A percentile compares a stretch with the other conserved stretches of the same genome.
Evolutionary conservation across 2,329 filamentous ascomycete genomes (phyloP).

Genomic region (Endothia cerciana): DNA sequence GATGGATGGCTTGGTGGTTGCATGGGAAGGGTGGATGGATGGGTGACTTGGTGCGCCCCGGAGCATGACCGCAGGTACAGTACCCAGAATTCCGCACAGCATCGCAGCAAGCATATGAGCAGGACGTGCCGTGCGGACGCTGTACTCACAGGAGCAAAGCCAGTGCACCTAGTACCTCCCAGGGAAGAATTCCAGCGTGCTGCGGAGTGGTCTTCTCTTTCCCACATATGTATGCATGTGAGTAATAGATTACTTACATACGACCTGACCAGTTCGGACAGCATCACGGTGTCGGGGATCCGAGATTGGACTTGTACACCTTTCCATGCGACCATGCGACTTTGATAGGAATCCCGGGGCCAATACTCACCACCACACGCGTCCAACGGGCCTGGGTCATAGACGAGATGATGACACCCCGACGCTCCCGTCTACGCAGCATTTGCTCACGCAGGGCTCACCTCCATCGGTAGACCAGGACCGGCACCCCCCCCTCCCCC

Average conservation of each 20-base stretch:
- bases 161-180: neutral
- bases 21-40: neutral
- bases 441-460: conserved; percentile 1
- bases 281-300: no score
- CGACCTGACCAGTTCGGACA: no score
- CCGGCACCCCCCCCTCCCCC: neutral
- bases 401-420: neutral
- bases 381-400: neutral
- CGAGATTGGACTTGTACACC: conserved; percentile 1
- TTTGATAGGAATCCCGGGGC: neutral
- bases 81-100: neutral
- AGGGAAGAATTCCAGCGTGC: neutral
- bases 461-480: neutral
- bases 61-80: conserved; percentile 12
- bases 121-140: neutral
- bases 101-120: neutral
- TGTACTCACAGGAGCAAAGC: neutral
- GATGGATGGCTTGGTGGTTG: neutral
- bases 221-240: neutral
- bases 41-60: neutral
- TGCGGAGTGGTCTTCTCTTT: neutral
- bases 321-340: no score
- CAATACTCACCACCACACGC: neutral
- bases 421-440: neutral
- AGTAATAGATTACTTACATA: no score